Base-by-base conservation (phyloP, 2,329 filamentous ascomycete species). In the Microascus cirrosus region DNA sequence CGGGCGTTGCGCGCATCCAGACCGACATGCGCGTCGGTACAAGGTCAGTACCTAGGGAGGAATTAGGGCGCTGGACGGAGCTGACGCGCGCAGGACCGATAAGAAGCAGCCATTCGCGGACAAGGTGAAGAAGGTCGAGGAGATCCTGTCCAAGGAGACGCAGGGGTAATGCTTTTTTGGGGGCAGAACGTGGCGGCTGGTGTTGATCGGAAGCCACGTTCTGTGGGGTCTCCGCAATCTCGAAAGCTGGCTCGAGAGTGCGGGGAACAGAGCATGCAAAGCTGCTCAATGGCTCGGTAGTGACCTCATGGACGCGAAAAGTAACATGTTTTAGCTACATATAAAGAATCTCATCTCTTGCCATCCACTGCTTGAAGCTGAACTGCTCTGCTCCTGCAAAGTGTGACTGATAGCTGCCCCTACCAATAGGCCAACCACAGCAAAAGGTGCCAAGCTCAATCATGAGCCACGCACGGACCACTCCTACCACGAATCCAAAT, bases 1-100 rank as follows among this genome's bases (percentile, higher is more conserved):
- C 83, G 60, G 90, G 90, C n/a, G 82, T 90, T 36, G 78, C 88
- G 60, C 78, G 94, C 58, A 88, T 97, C 48, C 93, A 97, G 76
- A 89, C 85, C 32, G 91, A 93, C 68, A 92, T 97, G 74, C 79
- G 93, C 13, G 85, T 91, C 51, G 93, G 93, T 1, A 87, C 87
- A 32, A 84, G 87, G 86, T 87, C 64, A 67, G 77, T 51, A 32
- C 13, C 32, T 39, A 18, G n/a, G 32, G 4, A 22, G 32, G 8
- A 18, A 22, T 15, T 32, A 13, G 22, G 5, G 13, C 25, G 11
- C 24, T 42, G 54, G 28, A 12, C 53, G 8, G 25, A 55, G n/a
- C 55, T 50, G 45, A 22, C n/a, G 50, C 20, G 10, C 50, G 51
- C 59, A 87, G 90, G 66, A 95, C 87, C 65, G 91, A 96, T 69